Conservation (phyloP, 2,329 filamentous ascomycete species). For the Pseudogymnoascus sp. region DNA sequence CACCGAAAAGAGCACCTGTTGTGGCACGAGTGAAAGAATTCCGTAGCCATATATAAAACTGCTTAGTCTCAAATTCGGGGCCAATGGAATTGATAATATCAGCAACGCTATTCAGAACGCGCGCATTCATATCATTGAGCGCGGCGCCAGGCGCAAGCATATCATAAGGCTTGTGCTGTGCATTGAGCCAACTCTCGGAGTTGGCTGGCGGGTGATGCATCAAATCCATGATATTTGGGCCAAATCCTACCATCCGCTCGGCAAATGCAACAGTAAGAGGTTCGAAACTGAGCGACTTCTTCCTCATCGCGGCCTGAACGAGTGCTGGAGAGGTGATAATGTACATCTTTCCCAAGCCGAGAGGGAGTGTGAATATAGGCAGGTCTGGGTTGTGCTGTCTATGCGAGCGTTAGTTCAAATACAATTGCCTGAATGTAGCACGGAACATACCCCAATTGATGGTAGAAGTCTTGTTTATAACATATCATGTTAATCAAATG, state of each 20-base stretch:
- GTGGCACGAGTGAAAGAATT: constrained; percentile 32
- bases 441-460: constrained; percentile 30
- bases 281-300: constrained; percentile 35
- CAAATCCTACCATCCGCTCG: constrained; percentile 31
- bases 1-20: constrained; percentile 34
- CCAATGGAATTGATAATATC: constrained; percentile 22
- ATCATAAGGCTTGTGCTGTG: constrained; percentile 29
- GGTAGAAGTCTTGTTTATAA: constrained; percentile 30
- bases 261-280: constrained; percentile 32
- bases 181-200: constrained; percentile 17
- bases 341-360: constrained; percentile 37
- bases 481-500: constrained; percentile 37
- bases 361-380: constrained; percentile 36
- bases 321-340: constrained; percentile 34
- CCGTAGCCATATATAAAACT: constrained; percentile 33
- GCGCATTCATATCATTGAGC: constrained; percentile 29
- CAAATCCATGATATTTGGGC: constrained; percentile 24
- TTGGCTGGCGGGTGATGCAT: constrained; percentile 22
- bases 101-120: constrained; percentile 29
- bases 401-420: constrained; percentile 11
- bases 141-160: constrained; percentile 28
- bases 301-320: constrained; percentile 32
- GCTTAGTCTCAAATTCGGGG: constrained; percentile 25
- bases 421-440: neutral
- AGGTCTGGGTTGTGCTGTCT: constrained; percentile 17